A percentile compares a stretch with the other conserved stretches of the same genome.
Evolutionary conservation across 1,139 yeast genomes (phyloP).

Genomic region (Geotrichum restrictum): DNA sequence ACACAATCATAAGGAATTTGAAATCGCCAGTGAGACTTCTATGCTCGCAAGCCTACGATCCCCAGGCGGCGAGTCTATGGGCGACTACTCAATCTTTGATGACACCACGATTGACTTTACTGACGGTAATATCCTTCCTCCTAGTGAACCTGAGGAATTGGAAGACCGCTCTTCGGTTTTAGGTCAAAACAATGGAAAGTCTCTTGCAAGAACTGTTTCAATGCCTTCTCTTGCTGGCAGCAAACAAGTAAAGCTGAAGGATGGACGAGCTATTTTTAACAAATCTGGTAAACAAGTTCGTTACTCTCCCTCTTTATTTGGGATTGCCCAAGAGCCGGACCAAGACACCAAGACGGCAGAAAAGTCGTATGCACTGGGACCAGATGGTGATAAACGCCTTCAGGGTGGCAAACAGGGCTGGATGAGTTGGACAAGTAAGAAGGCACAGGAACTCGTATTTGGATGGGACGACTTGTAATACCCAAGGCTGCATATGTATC

Average conservation of each 20-base stretch:
- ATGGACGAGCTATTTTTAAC: constrained; percentile 32
- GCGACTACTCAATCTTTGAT: constrained; percentile 1
- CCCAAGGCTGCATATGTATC: not conserved
- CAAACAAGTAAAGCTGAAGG: constrained; percentile 30
- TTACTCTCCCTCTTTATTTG: constrained; percentile 16
- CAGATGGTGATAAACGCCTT: constrained; percentile 16
- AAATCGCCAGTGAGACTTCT: constrained; percentile 25
- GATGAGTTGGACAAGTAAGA: constrained; percentile 38
- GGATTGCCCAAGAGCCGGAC: constrained; percentile 17
- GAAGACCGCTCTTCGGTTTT: not conserved
- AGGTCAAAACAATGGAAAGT: constrained; percentile 5
- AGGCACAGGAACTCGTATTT: constrained; percentile 43
- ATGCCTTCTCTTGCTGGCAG: constrained; percentile 30
- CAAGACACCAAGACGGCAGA: constrained; percentile 7
- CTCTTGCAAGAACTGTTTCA: constrained; percentile 29
- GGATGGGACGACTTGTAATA: constrained; percentile 53
- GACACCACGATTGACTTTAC: constrained; percentile 7
- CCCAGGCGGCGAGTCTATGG: constrained; percentile 7
- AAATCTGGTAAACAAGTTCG: constrained; percentile 23
- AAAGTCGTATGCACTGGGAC: not conserved
- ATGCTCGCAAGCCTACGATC: constrained; percentile 15
- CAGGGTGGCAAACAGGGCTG: constrained; percentile 30
- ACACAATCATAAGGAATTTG: constrained; percentile 26
- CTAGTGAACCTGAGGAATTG: not conserved
- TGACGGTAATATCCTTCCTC: constrained; percentile 7